A percentile compares a stretch with the other conserved stretches of the same genome.
phyloP scores from a whole-genome alignment of 495 filamentous ascomycete genomes.

The Neurospora sp. region DNA sequence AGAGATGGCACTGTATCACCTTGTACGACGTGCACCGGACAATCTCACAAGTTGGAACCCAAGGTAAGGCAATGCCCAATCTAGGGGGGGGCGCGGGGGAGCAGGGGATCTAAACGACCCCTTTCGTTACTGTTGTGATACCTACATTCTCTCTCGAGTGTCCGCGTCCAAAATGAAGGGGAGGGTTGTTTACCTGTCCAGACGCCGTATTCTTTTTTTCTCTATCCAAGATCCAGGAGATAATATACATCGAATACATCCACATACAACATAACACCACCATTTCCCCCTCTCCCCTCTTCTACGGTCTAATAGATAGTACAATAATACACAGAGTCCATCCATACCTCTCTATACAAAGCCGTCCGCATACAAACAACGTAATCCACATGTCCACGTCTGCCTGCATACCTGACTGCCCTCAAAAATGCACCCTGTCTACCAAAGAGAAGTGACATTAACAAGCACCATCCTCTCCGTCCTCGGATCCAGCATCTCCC shows the following conservation, averaged over 20 bases:
- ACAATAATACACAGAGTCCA: not conserved
- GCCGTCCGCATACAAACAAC: not conserved
- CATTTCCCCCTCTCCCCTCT: too few relatives aligned
- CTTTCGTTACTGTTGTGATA: not conserved
- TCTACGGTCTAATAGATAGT: too few relatives aligned
- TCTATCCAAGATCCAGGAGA: not conserved
- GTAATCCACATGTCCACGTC: too few relatives aligned
- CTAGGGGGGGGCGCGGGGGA: not conserved
- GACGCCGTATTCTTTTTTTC: not conserved
- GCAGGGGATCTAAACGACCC: not conserved
- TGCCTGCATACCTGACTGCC: too few relatives aligned
- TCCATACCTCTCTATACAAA: not conserved
- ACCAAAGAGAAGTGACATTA: conserved; percentile 42
- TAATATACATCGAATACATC: not conserved
- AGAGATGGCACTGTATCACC: not conserved
- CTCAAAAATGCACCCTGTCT: too few relatives aligned
- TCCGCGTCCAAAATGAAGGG: not conserved
- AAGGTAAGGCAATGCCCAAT: not conserved
- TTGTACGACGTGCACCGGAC: not conserved
- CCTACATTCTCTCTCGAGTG: not conserved
- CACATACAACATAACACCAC: too few relatives aligned
- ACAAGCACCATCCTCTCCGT: conserved; percentile 19
- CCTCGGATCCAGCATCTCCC: conserved; percentile 25
- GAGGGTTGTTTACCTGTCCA: not conserved
- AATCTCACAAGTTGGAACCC: not conserved